Conservation (phyloP, 1,284 basidiomycete species). For the Retiboletus fuscus region DNA sequence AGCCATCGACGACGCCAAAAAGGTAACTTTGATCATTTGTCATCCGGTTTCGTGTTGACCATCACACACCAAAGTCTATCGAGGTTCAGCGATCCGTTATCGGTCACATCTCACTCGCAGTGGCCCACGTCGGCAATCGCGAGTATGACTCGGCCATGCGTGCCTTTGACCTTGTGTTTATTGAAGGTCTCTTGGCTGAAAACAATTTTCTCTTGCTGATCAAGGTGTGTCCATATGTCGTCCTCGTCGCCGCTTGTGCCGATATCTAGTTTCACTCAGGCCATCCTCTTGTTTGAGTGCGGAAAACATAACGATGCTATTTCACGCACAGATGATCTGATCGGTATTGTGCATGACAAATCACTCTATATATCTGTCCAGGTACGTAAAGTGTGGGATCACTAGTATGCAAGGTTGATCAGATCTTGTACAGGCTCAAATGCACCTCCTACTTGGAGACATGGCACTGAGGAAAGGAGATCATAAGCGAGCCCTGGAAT, state of each 20-base stretch:
- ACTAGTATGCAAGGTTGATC: not conserved
- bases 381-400: not conserved
- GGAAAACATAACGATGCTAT: constrained; percentile 4
- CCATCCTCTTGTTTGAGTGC: constrained; percentile 4
- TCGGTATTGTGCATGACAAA: not conserved
- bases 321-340: not conserved
- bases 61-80: constrained; percentile 11
- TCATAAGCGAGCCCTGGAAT: not conserved
- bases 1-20: constrained; percentile 12
- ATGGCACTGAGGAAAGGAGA: constrained; percentile 10
- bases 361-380: not conserved
- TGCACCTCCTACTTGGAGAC: constrained; percentile 6
- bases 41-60: not conserved
- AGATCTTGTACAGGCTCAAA: constrained; percentile 7
- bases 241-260: not conserved
- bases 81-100: not conserved
- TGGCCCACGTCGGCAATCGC: not conserved
- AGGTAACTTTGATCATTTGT: not conserved
- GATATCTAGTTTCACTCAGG: not conserved
- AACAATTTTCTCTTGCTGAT: no score
- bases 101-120: constrained; percentile 20
- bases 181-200: not conserved
- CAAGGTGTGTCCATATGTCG: not conserved
- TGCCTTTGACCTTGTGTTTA: constrained; percentile 23
- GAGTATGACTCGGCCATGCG: constrained; percentile 13